A percentile compares a stretch with the other conserved stretches of the same genome.
Conservation (phyloP, 805 yeast genomes). For the Candida awuae region DNA sequence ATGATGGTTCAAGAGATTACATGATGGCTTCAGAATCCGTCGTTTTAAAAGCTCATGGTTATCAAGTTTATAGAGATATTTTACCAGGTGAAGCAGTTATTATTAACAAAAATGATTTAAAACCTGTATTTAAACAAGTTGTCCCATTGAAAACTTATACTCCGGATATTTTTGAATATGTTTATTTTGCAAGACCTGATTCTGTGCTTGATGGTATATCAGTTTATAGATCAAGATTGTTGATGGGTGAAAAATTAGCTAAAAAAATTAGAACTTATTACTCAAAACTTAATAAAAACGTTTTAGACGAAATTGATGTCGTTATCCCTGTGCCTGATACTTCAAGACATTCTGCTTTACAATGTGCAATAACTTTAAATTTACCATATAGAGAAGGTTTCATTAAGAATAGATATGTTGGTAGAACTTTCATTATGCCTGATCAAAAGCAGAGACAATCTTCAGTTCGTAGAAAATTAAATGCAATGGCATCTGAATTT, state of each 20-base stretch:
- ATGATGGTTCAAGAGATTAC: slow-evolving; percentile 70
- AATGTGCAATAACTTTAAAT: slow-evolving; percentile 75
- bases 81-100: slow-evolving; percentile 96
- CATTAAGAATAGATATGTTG: slow-evolving; percentile 93
- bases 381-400: slow-evolving; percentile 94
- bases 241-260: slow-evolving; percentile 90
- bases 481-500: slow-evolving; percentile 94
- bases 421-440: slow-evolving; percentile 98
- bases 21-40: slow-evolving; percentile 96
- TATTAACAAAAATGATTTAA: slow-evolving; percentile 64
- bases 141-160: slow-evolving; percentile 71
- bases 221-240: slow-evolving; percentile 85
- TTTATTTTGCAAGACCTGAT: slow-evolving; percentile 96
- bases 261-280: slow-evolving; percentile 45
- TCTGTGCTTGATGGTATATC: slow-evolving; percentile 94
- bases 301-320: slow-evolving; percentile 66
- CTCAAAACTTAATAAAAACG: slow-evolving; percentile 32
- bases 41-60: slow-evolving; percentile 88
- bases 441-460: slow-evolving; percentile 91
- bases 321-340: slow-evolving; percentile 98
- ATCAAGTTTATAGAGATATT: slow-evolving; percentile 68
- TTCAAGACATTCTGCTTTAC: slow-evolving; percentile 89
- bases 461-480: slow-evolving; percentile 86
- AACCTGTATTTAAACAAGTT: slow-evolving; percentile 80
- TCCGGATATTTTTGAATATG: slow-evolving; percentile 96